Evolutionary conservation across 805 yeast species (phyloP).

Genomic region (Ogataea pini): DNA sequence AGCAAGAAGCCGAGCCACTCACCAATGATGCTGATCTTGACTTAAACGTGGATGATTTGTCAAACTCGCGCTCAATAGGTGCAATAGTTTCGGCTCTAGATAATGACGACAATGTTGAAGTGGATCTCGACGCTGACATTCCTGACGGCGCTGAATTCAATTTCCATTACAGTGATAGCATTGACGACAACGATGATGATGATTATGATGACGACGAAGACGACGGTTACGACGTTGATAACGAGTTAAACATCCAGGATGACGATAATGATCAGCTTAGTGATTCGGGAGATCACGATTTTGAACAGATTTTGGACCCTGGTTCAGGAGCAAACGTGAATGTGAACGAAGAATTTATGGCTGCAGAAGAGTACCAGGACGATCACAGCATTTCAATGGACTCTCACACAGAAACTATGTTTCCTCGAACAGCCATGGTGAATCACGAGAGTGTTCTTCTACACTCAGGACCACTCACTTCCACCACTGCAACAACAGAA

Average conservation of each 20-base stretch:
- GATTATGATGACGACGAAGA: constrained; percentile 21
- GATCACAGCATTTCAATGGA: constrained; percentile 34
- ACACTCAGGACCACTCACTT: constrained; percentile 19
- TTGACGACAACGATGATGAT: constrained; percentile 3
- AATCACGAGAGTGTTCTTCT: constrained; percentile 9
- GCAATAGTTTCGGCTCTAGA: constrained; percentile 6
- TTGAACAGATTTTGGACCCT: constrained; percentile 2
- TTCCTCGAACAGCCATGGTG: constrained; percentile 10
- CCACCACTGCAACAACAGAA: constrained; percentile 16
- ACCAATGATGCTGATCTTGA: constrained; percentile 22
- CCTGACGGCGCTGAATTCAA: constrained; percentile 43
- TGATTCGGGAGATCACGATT: not conserved
- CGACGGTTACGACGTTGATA: constrained; percentile 7
- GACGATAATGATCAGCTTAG: constrained; percentile 7
- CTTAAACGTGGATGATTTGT: constrained; percentile 27
- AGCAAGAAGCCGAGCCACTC: constrained; percentile 14
- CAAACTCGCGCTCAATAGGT: constrained; percentile 1
- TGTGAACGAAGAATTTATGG: constrained; percentile 36
- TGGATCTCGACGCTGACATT: constrained; percentile 49
- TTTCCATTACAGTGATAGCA: constrained; percentile 32
- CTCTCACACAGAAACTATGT: constrained; percentile 15
- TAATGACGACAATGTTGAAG: constrained; percentile 17
- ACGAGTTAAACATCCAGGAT: constrained; percentile 13
- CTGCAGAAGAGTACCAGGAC: constrained; percentile 40
- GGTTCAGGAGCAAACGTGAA: not conserved